phyloP scores from a whole-genome alignment of 257 asterid genomes.

The Solanum bulbocastanum region DNA sequence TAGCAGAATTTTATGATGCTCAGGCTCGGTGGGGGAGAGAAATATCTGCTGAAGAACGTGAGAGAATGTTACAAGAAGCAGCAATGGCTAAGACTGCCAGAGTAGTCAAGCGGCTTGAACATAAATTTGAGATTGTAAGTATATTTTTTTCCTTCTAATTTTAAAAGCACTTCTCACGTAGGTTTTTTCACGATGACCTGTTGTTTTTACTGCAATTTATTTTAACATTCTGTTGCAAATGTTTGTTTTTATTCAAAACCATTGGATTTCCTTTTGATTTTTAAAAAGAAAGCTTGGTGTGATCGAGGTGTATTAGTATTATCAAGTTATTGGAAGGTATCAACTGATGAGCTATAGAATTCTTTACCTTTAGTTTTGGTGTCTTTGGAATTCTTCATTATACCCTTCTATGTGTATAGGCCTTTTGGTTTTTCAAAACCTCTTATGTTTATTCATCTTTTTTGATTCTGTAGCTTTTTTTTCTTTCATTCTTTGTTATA shows the following conservation, averaged over 20 bases:
- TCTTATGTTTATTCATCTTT: neutral
- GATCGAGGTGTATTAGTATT: neutral
- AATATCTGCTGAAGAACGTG: slow-evolving; percentile 64
- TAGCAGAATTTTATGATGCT: slow-evolving; percentile 93
- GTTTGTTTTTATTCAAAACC: neutral
- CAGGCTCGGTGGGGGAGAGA: slow-evolving; percentile 82
- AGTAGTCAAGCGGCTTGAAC: slow-evolving; percentile 79
- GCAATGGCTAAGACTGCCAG: slow-evolving; percentile 49
- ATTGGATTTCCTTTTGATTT: neutral
- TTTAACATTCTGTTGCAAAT: neutral
- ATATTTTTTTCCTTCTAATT: neutral
- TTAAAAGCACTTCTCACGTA: neutral
- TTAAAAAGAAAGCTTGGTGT: neutral
- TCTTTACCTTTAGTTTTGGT: neutral
- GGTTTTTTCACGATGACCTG: neutral
- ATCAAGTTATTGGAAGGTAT: neutral
- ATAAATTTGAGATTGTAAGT: slow-evolving; percentile 79
- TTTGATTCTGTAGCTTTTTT: neutral
- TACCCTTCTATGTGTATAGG: neutral
- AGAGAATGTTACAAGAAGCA: slow-evolving; percentile 69
- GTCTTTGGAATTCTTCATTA: neutral
- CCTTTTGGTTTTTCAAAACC: neutral
- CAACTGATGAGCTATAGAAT: neutral
- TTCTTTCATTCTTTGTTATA: neutral
- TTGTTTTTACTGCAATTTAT: neutral